phyloP scores from a whole-genome alignment of 805 yeast species.

The Candida chilensis region DNA sequence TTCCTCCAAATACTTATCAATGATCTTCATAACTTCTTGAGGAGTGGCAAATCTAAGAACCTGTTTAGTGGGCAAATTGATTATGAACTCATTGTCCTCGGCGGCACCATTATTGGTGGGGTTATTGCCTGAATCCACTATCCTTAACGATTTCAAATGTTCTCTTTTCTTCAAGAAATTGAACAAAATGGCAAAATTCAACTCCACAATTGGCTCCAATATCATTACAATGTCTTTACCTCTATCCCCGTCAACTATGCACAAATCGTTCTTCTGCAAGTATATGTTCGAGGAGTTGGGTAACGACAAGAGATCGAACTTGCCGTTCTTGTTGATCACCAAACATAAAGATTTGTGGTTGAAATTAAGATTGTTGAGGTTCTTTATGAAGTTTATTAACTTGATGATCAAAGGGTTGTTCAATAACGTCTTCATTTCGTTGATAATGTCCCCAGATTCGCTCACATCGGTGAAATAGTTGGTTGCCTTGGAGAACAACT shows the following conservation, averaged over 20 bases:
- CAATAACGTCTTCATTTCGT: conserved; percentile 16
- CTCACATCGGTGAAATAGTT: conserved; percentile 46
- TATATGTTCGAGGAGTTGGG: conserved; percentile 56
- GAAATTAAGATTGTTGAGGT: no score
- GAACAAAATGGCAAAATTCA: conserved; percentile 60
- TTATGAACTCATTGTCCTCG: conserved; percentile 53
- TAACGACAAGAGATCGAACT: conserved; percentile 60
- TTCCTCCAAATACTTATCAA: conserved; percentile 62
- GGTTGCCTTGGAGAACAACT: conserved; percentile 35
- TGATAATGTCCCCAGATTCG: conserved; percentile 25
- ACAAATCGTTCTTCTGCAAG: conserved; percentile 54
- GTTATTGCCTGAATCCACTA: no score
- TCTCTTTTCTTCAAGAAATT: conserved; percentile 69
- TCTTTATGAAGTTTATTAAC: conserved; percentile 16
- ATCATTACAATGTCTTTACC: conserved; percentile 76
- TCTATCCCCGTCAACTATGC: conserved; percentile 76
- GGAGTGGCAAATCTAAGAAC: conserved; percentile 70
- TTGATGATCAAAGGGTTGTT: no score
- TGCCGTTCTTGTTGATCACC: conserved; percentile 54
- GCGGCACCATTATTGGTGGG: conserved; percentile 27
- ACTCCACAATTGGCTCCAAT: conserved; percentile 51
- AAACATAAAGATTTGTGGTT: conserved; percentile 32
- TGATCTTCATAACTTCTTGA: conserved; percentile 53
- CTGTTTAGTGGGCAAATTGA: conserved; percentile 67
- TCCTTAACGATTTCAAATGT: conserved; percentile 51